phyloP scores from a whole-genome alignment of 225 moss, liverwort and hornwort species.

The Polytrichum commune region DNA sequence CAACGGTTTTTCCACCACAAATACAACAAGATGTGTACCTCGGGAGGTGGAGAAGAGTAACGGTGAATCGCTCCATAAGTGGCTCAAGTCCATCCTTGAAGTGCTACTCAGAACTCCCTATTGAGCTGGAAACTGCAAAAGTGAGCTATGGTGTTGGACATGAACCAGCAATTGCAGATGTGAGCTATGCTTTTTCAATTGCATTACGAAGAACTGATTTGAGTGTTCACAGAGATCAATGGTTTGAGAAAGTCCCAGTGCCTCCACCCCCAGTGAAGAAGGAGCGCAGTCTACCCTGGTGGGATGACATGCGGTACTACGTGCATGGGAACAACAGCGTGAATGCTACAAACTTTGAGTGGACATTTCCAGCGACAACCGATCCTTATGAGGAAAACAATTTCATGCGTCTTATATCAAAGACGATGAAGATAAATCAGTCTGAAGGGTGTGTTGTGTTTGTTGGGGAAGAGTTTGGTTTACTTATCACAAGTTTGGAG shows the following conservation, averaged over 20 bases:
- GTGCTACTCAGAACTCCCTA: slow-evolving; percentile 76
- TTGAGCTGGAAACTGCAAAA: slow-evolving; percentile 69
- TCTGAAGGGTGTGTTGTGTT: slow-evolving; percentile 87
- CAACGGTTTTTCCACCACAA: slow-evolving; percentile 85
- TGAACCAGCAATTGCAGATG: slow-evolving; percentile 92
- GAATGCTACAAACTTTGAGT: slow-evolving; percentile 68
- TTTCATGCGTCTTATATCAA: slow-evolving; percentile 68
- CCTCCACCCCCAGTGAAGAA: slow-evolving; percentile 85
- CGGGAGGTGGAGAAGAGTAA: slow-evolving; percentile 75
- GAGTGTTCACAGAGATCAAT: slow-evolving; percentile 54
- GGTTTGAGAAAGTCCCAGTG: slow-evolving; percentile 61
- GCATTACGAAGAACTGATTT: slow-evolving; percentile 78
- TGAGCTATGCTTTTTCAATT: slow-evolving; percentile 80
- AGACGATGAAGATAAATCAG: slow-evolving; percentile 70
- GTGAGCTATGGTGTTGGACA: slow-evolving; percentile 87
- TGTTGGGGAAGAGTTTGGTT: slow-evolving; percentile 68
- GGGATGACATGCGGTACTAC: slow-evolving; percentile 99
- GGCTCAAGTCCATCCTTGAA: slow-evolving; percentile 90
- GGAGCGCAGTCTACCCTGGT: slow-evolving; percentile 96
- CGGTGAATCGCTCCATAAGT: slow-evolving; percentile 87
- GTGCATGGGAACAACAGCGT: slow-evolving; percentile 84
- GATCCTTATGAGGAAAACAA: slow-evolving; percentile 89
- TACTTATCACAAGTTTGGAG: slow-evolving; percentile 57
- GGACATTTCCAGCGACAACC: slow-evolving; percentile 79
- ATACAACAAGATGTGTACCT: slow-evolving; percentile 77